phyloP scores from a whole-genome alignment of 192 early-diverging fungal genomes.

The Coemansia sp. region DNA sequence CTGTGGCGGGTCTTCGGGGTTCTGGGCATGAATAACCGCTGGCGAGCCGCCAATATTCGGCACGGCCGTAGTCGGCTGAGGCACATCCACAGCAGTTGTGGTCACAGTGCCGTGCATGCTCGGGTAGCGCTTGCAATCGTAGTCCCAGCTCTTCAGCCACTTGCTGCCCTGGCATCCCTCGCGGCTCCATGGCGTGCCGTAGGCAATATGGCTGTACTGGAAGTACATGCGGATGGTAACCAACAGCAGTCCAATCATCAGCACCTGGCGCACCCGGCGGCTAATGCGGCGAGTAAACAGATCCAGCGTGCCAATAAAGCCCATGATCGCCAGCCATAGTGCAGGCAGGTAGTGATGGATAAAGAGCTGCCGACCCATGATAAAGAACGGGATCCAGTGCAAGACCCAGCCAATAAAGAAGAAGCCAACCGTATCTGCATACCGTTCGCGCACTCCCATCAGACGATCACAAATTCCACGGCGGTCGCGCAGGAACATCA shows the following conservation, averaged over 20 bases:
- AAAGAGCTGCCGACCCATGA: constrained; percentile 88
- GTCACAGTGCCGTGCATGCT: constrained; percentile 7
- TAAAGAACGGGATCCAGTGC: constrained; percentile 86
- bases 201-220: constrained; percentile 77
- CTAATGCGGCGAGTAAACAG: constrained; percentile 62
- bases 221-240: constrained; percentile 62
- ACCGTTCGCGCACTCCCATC: constrained; percentile 50
- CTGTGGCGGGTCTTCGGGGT: constrained; percentile 36
- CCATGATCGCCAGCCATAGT: constrained; percentile 81
- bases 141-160: constrained; percentile 81
- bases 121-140: constrained; percentile 62
- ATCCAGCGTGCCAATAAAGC: constrained; percentile 71
- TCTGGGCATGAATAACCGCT: constrained; percentile 7
- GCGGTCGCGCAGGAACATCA: constrained; percentile 58
- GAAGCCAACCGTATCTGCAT: constrained; percentile 61
- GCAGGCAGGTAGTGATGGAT: constrained; percentile 95
- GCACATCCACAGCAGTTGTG: constrained; percentile 6
- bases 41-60: constrained; percentile 14
- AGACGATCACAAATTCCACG: constrained; percentile 50
- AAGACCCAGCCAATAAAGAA: constrained; percentile 73
- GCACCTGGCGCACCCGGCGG: constrained; percentile 52
- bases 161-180: constrained; percentile 73
- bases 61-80: constrained; percentile 12
- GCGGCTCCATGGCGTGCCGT: constrained; percentile 75
- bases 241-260: constrained; percentile 55